Evolutionary conservation across 2,329 filamentous ascomycete genomes (phyloP).

Genomic region (Hymenoscyphus linearis): DNA sequence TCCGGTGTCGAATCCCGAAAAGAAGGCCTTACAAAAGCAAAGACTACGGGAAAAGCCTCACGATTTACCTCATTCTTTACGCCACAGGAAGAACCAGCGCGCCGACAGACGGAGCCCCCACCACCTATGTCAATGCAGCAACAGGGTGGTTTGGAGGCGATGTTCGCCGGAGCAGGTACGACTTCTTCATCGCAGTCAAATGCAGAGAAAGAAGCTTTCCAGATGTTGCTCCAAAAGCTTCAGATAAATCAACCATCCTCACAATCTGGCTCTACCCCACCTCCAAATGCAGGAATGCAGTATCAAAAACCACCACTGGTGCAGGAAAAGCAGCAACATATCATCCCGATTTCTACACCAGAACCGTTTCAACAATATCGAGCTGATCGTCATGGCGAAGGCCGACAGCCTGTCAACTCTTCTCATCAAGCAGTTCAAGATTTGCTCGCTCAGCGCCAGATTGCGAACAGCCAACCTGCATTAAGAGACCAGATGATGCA

Average conservation of each 20-base stretch:
- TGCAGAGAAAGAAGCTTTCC: conserved; percentile 81
- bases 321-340: conserved; percentile 42
- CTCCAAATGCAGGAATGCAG: conserved; percentile 32
- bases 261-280: conserved; percentile 37
- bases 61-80: conserved; percentile 81
- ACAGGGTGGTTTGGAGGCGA: conserved; percentile 20
- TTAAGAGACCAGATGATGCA: conserved; percentile 47
- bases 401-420: conserved; percentile 30
- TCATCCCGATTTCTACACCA: conserved; percentile 41
- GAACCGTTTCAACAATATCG: conserved; percentile 39
- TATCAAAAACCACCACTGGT: conserved; percentile 26
- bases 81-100: conserved; percentile 46
- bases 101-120: conserved; percentile 45
- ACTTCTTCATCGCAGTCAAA: conserved; percentile 28
- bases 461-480: conserved; percentile 33
- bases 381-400: conserved; percentile 28
- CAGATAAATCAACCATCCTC: conserved; percentile 45
- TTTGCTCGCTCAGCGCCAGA: conserved; percentile 43
- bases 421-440: conserved; percentile 41
- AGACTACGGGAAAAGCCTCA: conserved; percentile 62
- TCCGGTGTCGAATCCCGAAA: conserved; percentile 37
- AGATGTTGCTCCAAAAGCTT: conserved; percentile 75
- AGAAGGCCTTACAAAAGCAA: conserved; percentile 45
- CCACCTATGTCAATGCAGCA: conserved; percentile 38
- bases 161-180: conserved; percentile 8